Percentiles rank a stretch among this genome's conserved stretches.
phyloP scores from a whole-genome alignment of 2,329 filamentous ascomycete genomes.

The Aureobasidium sp. region DNA sequence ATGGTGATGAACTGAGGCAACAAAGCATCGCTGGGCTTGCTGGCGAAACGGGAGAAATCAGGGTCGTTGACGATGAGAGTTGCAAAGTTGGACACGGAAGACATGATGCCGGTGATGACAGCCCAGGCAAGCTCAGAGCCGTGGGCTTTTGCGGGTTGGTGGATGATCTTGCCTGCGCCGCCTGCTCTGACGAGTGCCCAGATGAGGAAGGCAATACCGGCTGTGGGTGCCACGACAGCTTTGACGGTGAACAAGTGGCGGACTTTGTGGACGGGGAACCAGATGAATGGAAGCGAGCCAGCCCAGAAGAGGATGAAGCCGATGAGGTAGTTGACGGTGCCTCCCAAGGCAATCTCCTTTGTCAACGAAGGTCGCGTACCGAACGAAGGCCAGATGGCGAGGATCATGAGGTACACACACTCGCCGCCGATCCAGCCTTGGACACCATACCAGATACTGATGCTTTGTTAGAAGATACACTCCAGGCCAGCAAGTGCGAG shows the following conservation, averaged over 20 bases:
- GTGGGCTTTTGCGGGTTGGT: slow-evolving; percentile 54
- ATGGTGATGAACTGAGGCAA: slow-evolving; percentile 62
- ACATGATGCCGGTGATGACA: slow-evolving; percentile 81
- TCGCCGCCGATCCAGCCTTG: slow-evolving; percentile 71
- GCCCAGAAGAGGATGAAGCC: slow-evolving; percentile 88
- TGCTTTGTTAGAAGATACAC: neutral
- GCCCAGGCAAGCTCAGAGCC: slow-evolving; percentile 72
- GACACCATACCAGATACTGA: slow-evolving; percentile 71
- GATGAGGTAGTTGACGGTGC: slow-evolving; percentile 48
- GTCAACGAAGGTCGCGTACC: slow-evolving; percentile 7
- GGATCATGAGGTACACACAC: slow-evolving; percentile 85
- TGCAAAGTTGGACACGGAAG: slow-evolving; percentile 82
- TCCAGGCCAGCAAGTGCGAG: rapidly evolving
- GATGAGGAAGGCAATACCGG: slow-evolving; percentile 79
- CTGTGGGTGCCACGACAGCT: slow-evolving; percentile 72
- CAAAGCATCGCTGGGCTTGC: slow-evolving; percentile 66
- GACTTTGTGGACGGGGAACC: slow-evolving; percentile 83
- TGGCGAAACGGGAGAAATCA: slow-evolving; percentile 79
- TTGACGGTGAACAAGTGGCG: slow-evolving; percentile 89
- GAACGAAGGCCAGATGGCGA: slow-evolving; percentile 63
- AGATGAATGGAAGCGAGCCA: slow-evolving; percentile 72
- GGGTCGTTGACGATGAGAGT: slow-evolving; percentile 75
- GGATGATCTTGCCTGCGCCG: slow-evolving; percentile 75
- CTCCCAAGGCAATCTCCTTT: slow-evolving; percentile 15
- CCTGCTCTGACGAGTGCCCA: slow-evolving; percentile 79